These are phyloP conservation scores for Geopyxis carbonaria DNA, from an alignment of 495 filamentous ascomycete genomes.

Conservation along the genomic window DNA sequence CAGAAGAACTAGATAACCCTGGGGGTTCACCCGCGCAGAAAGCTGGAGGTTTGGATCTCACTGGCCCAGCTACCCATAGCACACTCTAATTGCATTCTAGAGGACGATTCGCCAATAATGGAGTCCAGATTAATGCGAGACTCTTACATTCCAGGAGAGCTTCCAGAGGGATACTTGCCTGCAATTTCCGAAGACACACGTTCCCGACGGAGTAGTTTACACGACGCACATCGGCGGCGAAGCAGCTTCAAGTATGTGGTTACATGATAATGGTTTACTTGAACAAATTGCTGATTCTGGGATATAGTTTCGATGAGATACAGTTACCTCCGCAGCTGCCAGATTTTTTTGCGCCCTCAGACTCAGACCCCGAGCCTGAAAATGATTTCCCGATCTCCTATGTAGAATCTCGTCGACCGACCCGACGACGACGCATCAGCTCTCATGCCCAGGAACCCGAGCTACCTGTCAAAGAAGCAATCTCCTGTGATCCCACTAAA, in stretches of 20 bases:
- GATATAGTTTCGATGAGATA: conserved; percentile 19
- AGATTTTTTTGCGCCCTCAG: conserved; percentile 3
- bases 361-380: conserved; percentile 2
- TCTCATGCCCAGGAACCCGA: conserved; percentile 6
- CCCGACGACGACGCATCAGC: conserved; percentile 12
- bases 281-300: background rate
- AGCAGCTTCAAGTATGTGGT: conserved; percentile 16
- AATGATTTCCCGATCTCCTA: background rate
- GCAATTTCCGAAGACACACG: conserved; percentile 55
- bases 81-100: too few species aligned
- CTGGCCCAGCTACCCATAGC: too few species aligned
- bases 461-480: too few species aligned
- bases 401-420: conserved; percentile 8
- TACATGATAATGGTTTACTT: conserved; percentile 2
- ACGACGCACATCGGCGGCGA: conserved; percentile 11
- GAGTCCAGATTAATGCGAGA: conserved; percentile 5
- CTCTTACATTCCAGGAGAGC: conserved; percentile 34
- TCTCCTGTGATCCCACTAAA: too few species aligned
- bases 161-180: conserved; percentile 51
- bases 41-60: conserved; percentile 34
- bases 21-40: conserved; percentile 9
- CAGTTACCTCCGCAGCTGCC: conserved; percentile 10
- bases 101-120: conserved; percentile 11
- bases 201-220: conserved; percentile 14
- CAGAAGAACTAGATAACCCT: conserved; percentile 39